These are phyloP conservation scores for Verticillium dahliae DNA, from an alignment of 2,329 filamentous ascomycete species.

Conservation along the genomic window DNA sequence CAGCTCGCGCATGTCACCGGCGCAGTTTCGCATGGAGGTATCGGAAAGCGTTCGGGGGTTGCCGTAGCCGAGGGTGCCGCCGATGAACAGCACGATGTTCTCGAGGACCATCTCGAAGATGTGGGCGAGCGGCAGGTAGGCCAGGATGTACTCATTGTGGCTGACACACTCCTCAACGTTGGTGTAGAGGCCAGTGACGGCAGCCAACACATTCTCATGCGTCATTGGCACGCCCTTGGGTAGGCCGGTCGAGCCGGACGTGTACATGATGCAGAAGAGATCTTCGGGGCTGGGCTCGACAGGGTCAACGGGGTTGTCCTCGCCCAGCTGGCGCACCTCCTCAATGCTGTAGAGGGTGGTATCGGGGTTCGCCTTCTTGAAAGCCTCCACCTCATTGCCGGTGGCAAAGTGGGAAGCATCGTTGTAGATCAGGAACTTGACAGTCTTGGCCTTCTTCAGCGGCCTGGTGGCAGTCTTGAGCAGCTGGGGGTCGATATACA, in stretches of 20 bases:
- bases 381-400: constrained; percentile 43
- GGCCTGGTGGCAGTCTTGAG: constrained; percentile 52
- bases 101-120: constrained; percentile 97
- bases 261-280: constrained; percentile 79
- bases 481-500: constrained; percentile 82
- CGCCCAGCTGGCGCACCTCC: constrained; percentile 49
- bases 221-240: constrained; percentile 85
- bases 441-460: constrained; percentile 47
- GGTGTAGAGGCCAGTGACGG: constrained; percentile 73
- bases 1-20: constrained; percentile 90
- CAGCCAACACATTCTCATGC: constrained; percentile 74
- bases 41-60: constrained; percentile 86
- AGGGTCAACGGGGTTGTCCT: constrained; percentile 64
- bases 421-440: constrained; percentile 60
- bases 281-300: constrained; percentile 68
- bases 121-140: constrained; percentile 90
- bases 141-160: constrained; percentile 71
- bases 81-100: constrained; percentile 82
- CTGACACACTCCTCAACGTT: constrained; percentile 74
- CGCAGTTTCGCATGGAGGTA: constrained; percentile 77
- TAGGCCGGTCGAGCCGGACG: constrained; percentile 81
- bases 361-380: constrained; percentile 49
- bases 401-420: constrained; percentile 46
- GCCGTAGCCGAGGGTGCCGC: constrained; percentile 88
- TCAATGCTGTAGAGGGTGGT: constrained; percentile 47